phyloP scores from a whole-genome alignment of 352 stramenopile genomes.

The Blastocystis sp. region DNA sequence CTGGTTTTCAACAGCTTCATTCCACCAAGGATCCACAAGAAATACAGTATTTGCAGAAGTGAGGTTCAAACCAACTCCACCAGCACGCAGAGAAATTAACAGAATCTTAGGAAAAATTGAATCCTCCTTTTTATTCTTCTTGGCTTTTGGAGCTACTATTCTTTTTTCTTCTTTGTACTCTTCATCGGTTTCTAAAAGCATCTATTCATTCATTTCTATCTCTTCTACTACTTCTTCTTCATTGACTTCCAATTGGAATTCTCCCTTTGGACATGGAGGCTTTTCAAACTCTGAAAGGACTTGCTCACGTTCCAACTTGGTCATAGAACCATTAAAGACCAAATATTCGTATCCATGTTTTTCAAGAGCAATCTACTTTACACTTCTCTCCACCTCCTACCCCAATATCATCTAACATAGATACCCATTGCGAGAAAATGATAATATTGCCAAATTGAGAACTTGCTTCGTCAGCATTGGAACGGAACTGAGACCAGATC shows the following conservation, averaged over 20 bases:
- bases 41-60: slow-evolving; percentile 80
- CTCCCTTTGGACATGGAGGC: neutral
- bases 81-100: slow-evolving; percentile 41
- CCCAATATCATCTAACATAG: slow-evolving; percentile 34
- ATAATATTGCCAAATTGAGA: slow-evolving; percentile 51
- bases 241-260: slow-evolving; percentile 73
- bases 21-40: slow-evolving; percentile 88
- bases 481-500: slow-evolving; percentile 18
- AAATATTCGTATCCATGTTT: slow-evolving; percentile 10
- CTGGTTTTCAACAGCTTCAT: slow-evolving; percentile 86
- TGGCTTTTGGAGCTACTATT: neutral
- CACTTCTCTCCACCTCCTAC: neutral
- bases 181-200: neutral
- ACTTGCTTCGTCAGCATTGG: neutral
- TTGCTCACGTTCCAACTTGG: slow-evolving; percentile 27
- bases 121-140: neutral
- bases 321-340: slow-evolving; percentile 41
- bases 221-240: slow-evolving; percentile 71
- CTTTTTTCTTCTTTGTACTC: neutral
- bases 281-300: slow-evolving; percentile 26
- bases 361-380: slow-evolving; percentile 30
- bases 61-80: slow-evolving; percentile 63
- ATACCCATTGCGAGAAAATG: slow-evolving; percentile 48
- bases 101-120: slow-evolving; percentile 35
- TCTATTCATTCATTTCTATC: slow-evolving; percentile 68